phyloP scores from a whole-genome alignment of 352 stramenopile genomes.

The Phytophthora niederhauseri region DNA sequence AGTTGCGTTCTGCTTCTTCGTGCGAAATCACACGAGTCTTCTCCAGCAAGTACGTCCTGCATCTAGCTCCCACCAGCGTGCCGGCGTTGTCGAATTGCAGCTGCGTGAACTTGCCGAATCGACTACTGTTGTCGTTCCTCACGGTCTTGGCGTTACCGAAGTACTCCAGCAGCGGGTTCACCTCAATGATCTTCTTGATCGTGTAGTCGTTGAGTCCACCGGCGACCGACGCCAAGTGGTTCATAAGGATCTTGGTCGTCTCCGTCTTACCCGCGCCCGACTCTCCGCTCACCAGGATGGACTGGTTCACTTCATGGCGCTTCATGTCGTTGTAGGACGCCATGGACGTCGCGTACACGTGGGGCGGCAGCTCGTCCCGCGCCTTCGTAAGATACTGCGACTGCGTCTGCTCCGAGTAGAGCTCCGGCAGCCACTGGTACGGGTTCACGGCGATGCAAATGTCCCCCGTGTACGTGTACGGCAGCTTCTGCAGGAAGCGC shows the following conservation, averaged over 20 bases:
- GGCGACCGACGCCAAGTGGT: conserved; percentile 79
- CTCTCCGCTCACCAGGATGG: conserved; percentile 88
- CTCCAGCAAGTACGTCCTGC: conserved; percentile 93
- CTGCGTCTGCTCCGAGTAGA: conserved; percentile 84
- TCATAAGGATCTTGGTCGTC: conserved; percentile 92
- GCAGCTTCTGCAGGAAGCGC: conserved; percentile 84
- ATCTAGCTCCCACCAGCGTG: conserved; percentile 73
- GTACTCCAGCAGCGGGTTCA: conserved; percentile 85
- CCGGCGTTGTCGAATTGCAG: conserved; percentile 90
- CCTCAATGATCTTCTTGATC: conserved; percentile 85
- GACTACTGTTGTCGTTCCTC: conserved; percentile 96
- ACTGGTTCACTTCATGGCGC: conserved; percentile 71
- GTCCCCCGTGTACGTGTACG: conserved; percentile 97
- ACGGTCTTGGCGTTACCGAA: conserved; percentile 95
- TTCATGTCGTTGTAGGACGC: conserved; percentile 77
- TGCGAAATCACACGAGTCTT: conserved; percentile 91
- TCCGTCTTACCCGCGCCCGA: conserved; percentile 90
- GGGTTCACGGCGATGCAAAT: conserved; percentile 98
- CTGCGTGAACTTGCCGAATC: conserved; percentile 98
- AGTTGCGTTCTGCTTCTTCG: conserved; percentile 71
- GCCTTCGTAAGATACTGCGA: conserved; percentile 67
- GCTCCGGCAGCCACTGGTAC: conserved; percentile 91
- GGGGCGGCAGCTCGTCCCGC: conserved; percentile 63
- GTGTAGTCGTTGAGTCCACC: conserved; percentile 71
- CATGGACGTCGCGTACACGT: conserved; percentile 78